Conservation (phyloP, 2,329 filamentous ascomycete genomes). For the Capronia epimyces region DNA sequence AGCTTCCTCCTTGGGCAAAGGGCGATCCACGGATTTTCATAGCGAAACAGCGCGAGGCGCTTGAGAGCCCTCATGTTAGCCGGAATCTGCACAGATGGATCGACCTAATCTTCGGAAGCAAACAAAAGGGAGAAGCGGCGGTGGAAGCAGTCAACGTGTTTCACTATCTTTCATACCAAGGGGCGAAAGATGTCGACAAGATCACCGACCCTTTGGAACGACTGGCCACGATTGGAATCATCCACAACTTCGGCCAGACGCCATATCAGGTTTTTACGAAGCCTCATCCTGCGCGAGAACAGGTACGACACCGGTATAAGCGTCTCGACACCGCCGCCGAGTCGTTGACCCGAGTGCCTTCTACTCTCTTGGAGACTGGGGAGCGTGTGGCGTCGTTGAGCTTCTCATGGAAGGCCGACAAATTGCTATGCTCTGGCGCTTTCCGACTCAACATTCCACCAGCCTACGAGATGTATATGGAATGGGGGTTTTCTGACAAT, state of each 20-base stretch:
- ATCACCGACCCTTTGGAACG: constrained; percentile 85
- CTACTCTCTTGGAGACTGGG: constrained; percentile 60
- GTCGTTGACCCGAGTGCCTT: constrained; percentile 69
- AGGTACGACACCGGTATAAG: constrained; percentile 57
- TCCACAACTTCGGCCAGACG: constrained; percentile 97
- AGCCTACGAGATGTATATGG: constrained; percentile 79
- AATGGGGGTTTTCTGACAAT: constrained; percentile 93
- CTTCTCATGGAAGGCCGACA: constrained; percentile 73
- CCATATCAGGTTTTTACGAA: constrained; percentile 88
- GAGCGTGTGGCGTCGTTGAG: constrained; percentile 75
- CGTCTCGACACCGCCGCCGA: constrained; percentile 74
- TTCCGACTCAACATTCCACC: constrained; percentile 85
- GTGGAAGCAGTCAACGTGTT: constrained; percentile 92
- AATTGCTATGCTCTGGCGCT: constrained; percentile 74
- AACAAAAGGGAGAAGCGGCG: constrained; percentile 88
- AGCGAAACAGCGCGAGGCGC: constrained; percentile 85
- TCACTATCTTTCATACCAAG: constrained; percentile 90
- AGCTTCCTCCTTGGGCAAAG: constrained; percentile 93
- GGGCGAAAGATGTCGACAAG: constrained; percentile 83
- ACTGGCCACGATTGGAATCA: constrained; percentile 85
- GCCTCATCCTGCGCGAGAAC: constrained; percentile 71
- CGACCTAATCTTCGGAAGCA: constrained; percentile 87
- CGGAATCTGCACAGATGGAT: constrained; percentile 91
- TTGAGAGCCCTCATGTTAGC: constrained; percentile 90
- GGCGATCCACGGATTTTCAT: constrained; percentile 95